Conservation (phyloP, 495 filamentous ascomycete species). For the Hypoxylon subgilvum region DNA sequence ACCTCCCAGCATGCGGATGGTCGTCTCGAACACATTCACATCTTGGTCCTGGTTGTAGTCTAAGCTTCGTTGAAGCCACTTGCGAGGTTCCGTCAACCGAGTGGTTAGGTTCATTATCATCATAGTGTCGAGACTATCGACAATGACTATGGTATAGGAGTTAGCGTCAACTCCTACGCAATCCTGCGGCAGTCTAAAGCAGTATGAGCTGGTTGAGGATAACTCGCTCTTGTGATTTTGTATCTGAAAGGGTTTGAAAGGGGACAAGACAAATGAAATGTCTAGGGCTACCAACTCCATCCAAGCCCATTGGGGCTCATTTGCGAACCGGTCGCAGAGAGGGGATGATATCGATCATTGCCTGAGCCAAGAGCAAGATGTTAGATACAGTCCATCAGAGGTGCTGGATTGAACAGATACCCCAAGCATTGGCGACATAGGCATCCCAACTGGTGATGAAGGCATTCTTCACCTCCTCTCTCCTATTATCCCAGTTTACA, state of each 20-base stretch:
- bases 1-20: constrained; percentile 82
- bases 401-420: constrained; percentile 46
- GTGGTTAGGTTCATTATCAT: constrained; percentile 85
- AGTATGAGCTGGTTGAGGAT: too few relatives aligned
- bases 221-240: too few relatives aligned
- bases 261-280: too few relatives aligned
- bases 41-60: constrained; percentile 75
- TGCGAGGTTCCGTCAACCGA: constrained; percentile 69
- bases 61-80: constrained; percentile 75
- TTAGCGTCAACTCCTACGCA: too few relatives aligned
- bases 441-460: constrained; percentile 71
- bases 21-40: constrained; percentile 83
- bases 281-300: too few relatives aligned
- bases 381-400: constrained; percentile 4
- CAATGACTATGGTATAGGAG: too few relatives aligned
- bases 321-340: constrained; percentile 66
- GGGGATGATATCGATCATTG: constrained; percentile 70
- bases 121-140: constrained; percentile 79
- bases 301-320: constrained; percentile 72
- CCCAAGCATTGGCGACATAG: constrained; percentile 73
- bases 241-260: too few relatives aligned
- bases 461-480: constrained; percentile 68
- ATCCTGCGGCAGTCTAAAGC: too few relatives aligned
- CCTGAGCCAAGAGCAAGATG: constrained; percentile 53
- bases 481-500: constrained; percentile 62